Conservation (phyloP, 148 eudicot species). For the Arbutus unedo region DNA sequence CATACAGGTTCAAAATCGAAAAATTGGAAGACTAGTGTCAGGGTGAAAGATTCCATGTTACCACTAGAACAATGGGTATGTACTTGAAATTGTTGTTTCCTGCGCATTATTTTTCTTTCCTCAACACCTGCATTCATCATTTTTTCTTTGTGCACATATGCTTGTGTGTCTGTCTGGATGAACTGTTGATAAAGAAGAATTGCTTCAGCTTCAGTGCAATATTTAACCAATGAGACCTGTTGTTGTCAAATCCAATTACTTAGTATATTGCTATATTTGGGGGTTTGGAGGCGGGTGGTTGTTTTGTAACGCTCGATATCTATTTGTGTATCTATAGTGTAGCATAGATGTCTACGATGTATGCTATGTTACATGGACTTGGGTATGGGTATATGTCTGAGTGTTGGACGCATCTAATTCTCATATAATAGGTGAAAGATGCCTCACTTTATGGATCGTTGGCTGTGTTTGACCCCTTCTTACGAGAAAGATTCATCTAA, state of each 20-base stretch:
- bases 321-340: background rate
- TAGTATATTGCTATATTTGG: background rate
- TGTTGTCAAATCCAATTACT: background rate
- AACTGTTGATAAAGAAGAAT: background rate
- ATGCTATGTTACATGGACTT: background rate
- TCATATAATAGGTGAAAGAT: background rate
- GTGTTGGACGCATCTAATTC: background rate
- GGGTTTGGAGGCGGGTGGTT: background rate
- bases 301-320: background rate
- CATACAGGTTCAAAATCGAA: slow-evolving; percentile 73
- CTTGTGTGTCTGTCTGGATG: background rate
- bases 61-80: slow-evolving; percentile 83
- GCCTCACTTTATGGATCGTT: background rate
- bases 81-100: slow-evolving; percentile 21
- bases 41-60: slow-evolving; percentile 65
- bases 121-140: background rate
- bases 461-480: background rate
- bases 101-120: slow-evolving; percentile 9
- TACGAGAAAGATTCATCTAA: background rate
- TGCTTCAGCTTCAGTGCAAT: background rate
- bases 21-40: slow-evolving; percentile 73
- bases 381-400: background rate
- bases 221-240: background rate
- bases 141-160: background rate
- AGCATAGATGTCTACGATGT: background rate